Percentiles rank a stretch among this genome's conserved stretches.
phyloP scores from a whole-genome alignment of 495 filamentous ascomycete genomes.

The Lophiotrema nucula region DNA sequence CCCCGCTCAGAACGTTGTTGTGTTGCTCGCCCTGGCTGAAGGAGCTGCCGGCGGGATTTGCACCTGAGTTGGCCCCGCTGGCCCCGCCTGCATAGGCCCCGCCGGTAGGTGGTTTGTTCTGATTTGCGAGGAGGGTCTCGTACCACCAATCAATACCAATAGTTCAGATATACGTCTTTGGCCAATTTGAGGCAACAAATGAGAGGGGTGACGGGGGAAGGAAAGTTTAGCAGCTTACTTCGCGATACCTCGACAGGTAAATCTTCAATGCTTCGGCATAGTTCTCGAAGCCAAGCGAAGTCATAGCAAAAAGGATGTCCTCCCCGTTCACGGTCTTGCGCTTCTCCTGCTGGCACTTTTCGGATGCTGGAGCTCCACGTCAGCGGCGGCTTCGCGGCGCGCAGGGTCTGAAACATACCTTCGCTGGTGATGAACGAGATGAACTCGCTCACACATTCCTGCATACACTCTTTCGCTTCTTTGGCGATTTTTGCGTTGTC shows the following conservation, averaged over 20 bases:
- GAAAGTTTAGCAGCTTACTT: conserved; percentile 65
- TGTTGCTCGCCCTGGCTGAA: conserved; percentile 32
- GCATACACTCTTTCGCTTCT: conserved; percentile 99
- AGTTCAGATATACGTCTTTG: conserved; percentile 40
- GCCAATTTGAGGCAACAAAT: conserved; percentile 31
- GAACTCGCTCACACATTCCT: conserved; percentile 99
- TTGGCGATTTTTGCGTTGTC: conserved; percentile 99
- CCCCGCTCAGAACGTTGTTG: conserved; percentile 37
- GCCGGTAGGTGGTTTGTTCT: conserved; percentile 38
- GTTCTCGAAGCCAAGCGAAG: conserved; percentile 97
- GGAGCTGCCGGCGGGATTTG: conserved; percentile 26
- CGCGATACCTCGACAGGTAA: conserved; percentile 94
- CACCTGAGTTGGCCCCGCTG: conserved; percentile 29
- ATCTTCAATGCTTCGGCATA: conserved; percentile 97
- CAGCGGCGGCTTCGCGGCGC: conserved; percentile 4
- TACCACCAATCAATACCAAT: conserved; percentile 41
- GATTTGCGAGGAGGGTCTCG: conserved; percentile 45
- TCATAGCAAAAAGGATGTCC: conserved; percentile 98
- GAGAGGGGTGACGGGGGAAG: conserved; percentile 30
- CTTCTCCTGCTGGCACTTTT: conserved; percentile 99
- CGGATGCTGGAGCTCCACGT: conserved; percentile 66
- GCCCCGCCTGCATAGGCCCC: conserved; percentile 25
- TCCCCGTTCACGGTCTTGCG: conserved; percentile 98
- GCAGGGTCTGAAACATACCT: conserved; percentile 55
- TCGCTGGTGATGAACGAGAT: conserved; percentile 99